Evolutionary conservation across 1,139 yeast species (phyloP).

Genomic region (Diutina siamensis): DNA sequence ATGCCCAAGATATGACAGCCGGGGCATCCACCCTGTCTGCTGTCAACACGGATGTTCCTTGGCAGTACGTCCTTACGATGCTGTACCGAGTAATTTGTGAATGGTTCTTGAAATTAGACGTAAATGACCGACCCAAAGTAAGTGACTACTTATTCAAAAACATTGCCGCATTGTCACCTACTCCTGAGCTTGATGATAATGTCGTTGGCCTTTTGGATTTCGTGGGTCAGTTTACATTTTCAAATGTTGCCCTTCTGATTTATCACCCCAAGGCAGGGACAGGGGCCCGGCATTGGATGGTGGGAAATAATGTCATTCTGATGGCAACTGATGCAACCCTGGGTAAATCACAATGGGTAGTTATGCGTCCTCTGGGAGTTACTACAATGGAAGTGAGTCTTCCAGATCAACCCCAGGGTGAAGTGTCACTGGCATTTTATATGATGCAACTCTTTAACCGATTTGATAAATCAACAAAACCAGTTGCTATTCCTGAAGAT

Average conservation of each 20-base stretch:
- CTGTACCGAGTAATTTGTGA: conserved; percentile 61
- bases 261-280: conserved; percentile 14
- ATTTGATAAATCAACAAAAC: conserved; percentile 17
- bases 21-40: background rate
- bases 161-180: conserved; percentile 29
- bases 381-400: conserved; percentile 35
- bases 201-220: conserved; percentile 59
- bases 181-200: conserved; percentile 32
- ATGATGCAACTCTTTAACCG: conserved; percentile 23
- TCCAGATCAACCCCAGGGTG: conserved; percentile 14
- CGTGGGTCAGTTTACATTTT: conserved; percentile 53
- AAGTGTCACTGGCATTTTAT: conserved; percentile 13
- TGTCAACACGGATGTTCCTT: conserved; percentile 8
- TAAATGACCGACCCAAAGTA: conserved; percentile 46
- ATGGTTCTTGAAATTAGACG: conserved; percentile 60
- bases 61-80: conserved; percentile 49
- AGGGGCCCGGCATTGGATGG: conserved; percentile 12
- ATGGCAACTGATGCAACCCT: background rate
- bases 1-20: conserved; percentile 41
- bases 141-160: conserved; percentile 55
- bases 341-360: conserved; percentile 1
- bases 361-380: conserved; percentile 24
- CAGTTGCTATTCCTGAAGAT: conserved; percentile 34
- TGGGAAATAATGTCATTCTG: background rate
- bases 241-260: conserved; percentile 38